A percentile compares a stretch with the other conserved stretches of the same genome.
phyloP scores from a whole-genome alignment of 371 early-diverging fungal species.

The Rhizopus microsporus region DNA sequence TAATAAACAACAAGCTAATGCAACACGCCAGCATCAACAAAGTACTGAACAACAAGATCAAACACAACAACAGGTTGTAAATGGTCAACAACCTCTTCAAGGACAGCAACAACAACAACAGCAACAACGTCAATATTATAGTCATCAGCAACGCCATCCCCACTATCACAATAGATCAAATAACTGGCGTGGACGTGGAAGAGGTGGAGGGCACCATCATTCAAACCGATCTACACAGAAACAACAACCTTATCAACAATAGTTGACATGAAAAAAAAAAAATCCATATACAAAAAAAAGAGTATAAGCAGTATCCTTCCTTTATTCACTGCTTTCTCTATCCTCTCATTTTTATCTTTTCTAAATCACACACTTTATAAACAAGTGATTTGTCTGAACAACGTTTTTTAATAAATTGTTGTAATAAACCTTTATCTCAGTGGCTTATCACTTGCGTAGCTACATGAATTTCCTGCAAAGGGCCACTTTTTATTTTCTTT shows the following conservation, averaged over 20 bases:
- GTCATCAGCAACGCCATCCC: not conserved
- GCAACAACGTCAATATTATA: not conserved
- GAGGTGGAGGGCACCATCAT: not conserved
- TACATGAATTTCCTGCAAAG: not conserved
- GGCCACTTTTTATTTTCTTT: not conserved
- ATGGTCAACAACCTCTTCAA: slow-evolving; percentile 3
- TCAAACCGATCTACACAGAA: not conserved
- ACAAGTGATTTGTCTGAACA: no score
- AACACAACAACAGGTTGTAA: not conserved
- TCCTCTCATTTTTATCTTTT: no score
- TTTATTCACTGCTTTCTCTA: not conserved
- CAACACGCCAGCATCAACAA: slow-evolving; percentile 50
- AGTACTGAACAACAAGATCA: slow-evolving; percentile 36
- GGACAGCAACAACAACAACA: slow-evolving; percentile 2
- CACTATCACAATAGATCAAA: not conserved
- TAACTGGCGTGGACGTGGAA: slow-evolving; percentile 3
- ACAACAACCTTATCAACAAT: not conserved
- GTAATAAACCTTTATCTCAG: not conserved
- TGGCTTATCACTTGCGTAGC: not conserved
- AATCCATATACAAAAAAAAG: not conserved
- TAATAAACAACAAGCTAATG: slow-evolving; percentile 45
- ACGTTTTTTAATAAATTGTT: no score
- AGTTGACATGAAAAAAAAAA: not conserved
- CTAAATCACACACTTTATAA: no score
- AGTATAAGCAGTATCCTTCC: not conserved